Evolutionary conservation across 1,139 yeast species (phyloP).

Genomic region (Yamadazyma pseudoaaseri): DNA sequence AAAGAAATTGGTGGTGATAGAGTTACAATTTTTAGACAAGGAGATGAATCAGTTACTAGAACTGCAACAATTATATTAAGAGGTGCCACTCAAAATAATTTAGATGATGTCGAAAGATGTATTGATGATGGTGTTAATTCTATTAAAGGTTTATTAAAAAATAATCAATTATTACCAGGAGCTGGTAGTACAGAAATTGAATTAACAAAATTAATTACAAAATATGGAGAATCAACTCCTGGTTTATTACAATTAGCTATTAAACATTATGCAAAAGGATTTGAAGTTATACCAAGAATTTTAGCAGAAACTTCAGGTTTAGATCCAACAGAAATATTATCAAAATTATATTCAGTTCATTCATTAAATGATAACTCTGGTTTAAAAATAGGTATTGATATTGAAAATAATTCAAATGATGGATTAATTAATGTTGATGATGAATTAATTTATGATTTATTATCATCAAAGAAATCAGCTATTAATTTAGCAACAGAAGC

Average conservation of each 20-base stretch:
- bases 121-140: slow-evolving; percentile 96
- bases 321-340: slow-evolving; percentile 83
- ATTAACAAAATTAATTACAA: slow-evolving; percentile 73
- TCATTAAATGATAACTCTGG: slow-evolving; percentile 34
- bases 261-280: slow-evolving; percentile 90
- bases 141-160: slow-evolving; percentile 83
- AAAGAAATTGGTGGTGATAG: slow-evolving; percentile 97
- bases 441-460: slow-evolving; percentile 74
- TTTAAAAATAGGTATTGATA: slow-evolving; percentile 64
- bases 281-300: slow-evolving; percentile 94
- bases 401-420: slow-evolving; percentile 58
- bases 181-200: slow-evolving; percentile 98
- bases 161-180: slow-evolving; percentile 81
- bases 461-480: slow-evolving; percentile 80
- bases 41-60: slow-evolving; percentile 55
- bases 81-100: slow-evolving; percentile 94
- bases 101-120: slow-evolving; percentile 95
- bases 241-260: slow-evolving; percentile 92
- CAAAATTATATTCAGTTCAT: slow-evolving; percentile 87
- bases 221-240: slow-evolving; percentile 90
- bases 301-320: slow-evolving; percentile 94
- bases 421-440: slow-evolving; percentile 72
- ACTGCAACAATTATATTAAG: slow-evolving; percentile 92
- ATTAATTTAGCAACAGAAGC: slow-evolving; percentile 95
- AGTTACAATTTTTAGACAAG: slow-evolving; percentile 91